Evolutionary conservation across 2,329 filamentous ascomycete species (phyloP), one percentile per base, ranked within the genome.

Genomic region (Graphiopsis chlorocephala): DNA sequence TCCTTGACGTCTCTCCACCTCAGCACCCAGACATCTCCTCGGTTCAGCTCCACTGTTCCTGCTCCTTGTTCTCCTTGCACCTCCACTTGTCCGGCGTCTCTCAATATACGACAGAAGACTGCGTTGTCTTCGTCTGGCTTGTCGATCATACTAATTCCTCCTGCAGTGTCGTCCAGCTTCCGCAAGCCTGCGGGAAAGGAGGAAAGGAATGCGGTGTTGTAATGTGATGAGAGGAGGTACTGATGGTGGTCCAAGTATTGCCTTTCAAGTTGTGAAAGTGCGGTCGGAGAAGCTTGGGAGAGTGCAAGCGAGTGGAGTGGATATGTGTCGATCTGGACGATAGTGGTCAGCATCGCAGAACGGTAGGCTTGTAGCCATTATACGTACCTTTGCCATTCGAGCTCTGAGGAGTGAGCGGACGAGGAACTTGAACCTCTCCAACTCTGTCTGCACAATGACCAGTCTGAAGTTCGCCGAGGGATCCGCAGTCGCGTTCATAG

Each of bases 381-480:
- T 79, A 70, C 78, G 72, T 75, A 92, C 91, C 85, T 99, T 98
- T 62, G 91, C 87, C 64, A 98, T 88, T n/a, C 95, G 85, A 11
- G 91, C 88, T 61, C 96, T 85, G 64, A 99, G 79, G 69, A 94
- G 90, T 69, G 90, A 90, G 66, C 95, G 85, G 20, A 98, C 86
- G 25, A 99, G 84, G 74, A 93, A 99, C 80, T 97, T 97, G 79
- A 91, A 96, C 53, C 95, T 85, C 77, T 97, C 93, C 63, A 99
- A 86, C 80, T 99, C 95, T 7, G 96, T 98, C 81, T 99, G 95
- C 63, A 97, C 88, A 67, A 99, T 90, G 57, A 97, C 97, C 73
- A 98, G 88, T 67, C 88, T 88, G 77, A 99, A 97, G 76, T 97
- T 98, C 68, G 91, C 89, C 77, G 91, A 93, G 55, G 93, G 90